phyloP scores from a whole-genome alignment of 805 yeast species.

The Helenozyma rhizophorensis region DNA sequence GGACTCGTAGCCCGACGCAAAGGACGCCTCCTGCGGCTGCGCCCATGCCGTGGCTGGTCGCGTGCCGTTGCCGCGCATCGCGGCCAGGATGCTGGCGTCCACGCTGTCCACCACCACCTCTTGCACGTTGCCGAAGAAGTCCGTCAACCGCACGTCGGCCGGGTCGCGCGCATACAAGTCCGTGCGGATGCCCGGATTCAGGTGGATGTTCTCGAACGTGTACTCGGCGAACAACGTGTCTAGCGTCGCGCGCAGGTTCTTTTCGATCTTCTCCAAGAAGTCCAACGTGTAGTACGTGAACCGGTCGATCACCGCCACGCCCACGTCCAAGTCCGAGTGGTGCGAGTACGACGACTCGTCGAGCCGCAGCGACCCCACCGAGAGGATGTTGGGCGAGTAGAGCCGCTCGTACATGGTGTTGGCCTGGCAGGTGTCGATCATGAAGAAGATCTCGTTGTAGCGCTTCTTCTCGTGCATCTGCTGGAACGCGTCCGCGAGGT shows the following conservation, averaged over 20 bases:
- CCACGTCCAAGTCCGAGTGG: slow-evolving; percentile 91
- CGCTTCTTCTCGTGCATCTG: slow-evolving; percentile 96
- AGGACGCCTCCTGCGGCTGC: slow-evolving; percentile 2
- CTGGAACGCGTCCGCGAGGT: slow-evolving; percentile 93
- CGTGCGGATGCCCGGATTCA: slow-evolving; percentile 88
- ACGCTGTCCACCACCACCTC: slow-evolving; percentile 54
- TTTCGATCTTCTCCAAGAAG: slow-evolving; percentile 76
- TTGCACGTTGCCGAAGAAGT: slow-evolving; percentile 92
- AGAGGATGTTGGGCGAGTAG: slow-evolving; percentile 86
- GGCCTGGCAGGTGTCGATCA: slow-evolving; percentile 99
- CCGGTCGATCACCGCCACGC: slow-evolving; percentile 96
- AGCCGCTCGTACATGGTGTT: slow-evolving; percentile 93
- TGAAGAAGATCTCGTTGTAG: slow-evolving; percentile 91
- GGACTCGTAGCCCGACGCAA: slow-evolving; percentile 5
- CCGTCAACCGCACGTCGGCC: slow-evolving; percentile 73
- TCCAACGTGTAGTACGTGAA: slow-evolving; percentile 91
- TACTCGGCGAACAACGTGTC: slow-evolving; percentile 83
- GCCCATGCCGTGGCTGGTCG: not conserved
- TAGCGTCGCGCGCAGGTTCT: slow-evolving; percentile 68
- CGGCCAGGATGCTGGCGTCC: slow-evolving; percentile 35
- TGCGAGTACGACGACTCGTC: slow-evolving; percentile 94
- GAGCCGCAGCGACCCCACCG: slow-evolving; percentile 85
- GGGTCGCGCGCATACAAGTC: slow-evolving; percentile 69
- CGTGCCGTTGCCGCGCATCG: slow-evolving; percentile 2
- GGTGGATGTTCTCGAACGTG: slow-evolving; percentile 80